Conservation (phyloP, 495 filamentous ascomycete genomes). For the Elasticomyces elasticus region DNA sequence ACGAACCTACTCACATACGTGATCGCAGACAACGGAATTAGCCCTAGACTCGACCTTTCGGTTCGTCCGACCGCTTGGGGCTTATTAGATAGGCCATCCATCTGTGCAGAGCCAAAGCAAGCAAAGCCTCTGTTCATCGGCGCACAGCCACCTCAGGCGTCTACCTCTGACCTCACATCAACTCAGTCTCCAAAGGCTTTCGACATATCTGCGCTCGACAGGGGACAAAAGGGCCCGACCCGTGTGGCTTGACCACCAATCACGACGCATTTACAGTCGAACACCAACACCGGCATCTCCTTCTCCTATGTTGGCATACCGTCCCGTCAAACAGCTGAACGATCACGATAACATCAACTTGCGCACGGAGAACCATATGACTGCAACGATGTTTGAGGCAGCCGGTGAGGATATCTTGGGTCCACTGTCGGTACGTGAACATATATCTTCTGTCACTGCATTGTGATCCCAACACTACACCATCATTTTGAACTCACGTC, state of each 20-base stretch:
- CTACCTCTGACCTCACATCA: not conserved
- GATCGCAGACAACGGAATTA: no score
- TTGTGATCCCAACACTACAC: not conserved
- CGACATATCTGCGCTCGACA: not conserved
- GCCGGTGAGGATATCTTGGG: not conserved
- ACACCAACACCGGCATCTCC: not conserved
- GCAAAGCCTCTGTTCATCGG: not conserved
- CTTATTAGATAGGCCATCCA: not conserved
- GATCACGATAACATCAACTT: not conserved
- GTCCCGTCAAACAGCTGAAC: not conserved
- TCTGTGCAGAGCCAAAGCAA: not conserved
- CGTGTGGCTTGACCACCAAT: not conserved
- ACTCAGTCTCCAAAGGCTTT: no score
- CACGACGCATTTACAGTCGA: not conserved
- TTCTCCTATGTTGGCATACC: not conserved
- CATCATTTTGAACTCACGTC: no score
- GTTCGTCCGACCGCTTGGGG: no score
- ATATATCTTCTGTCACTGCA: not conserved
- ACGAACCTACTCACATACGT: no score
- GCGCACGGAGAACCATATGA: not conserved
- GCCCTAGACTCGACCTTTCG: no score
- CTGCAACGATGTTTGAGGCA: not conserved
- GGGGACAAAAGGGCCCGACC: not conserved
- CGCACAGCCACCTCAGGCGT: conserved; percentile 1
- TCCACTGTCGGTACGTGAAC: not conserved